These are phyloP conservation scores for Nigrospora oryzae DNA, from an alignment of 2,329 filamentous ascomycete genomes.

Conservation along the genomic window DNA sequence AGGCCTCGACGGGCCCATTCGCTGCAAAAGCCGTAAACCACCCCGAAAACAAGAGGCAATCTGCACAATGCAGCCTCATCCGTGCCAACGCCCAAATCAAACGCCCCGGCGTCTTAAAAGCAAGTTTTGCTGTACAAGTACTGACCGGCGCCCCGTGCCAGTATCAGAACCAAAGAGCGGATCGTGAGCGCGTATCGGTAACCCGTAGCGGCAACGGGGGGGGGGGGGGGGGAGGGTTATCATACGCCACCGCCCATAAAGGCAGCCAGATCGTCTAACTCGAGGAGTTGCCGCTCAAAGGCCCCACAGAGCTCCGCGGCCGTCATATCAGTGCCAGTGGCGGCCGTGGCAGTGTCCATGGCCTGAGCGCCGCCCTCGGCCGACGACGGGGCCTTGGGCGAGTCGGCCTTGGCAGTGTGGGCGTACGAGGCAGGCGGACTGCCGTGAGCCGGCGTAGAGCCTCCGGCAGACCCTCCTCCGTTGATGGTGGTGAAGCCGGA, in stretches of 20 bases:
- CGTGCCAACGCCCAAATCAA: too few species aligned
- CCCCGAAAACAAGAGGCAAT: too few species aligned
- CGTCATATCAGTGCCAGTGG: constrained; percentile 40
- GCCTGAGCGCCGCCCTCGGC: constrained; percentile 12
- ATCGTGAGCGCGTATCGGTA: background rate
- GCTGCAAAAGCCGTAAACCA: too few species aligned
- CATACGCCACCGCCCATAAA: constrained; percentile 56
- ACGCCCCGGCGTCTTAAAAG: too few species aligned
- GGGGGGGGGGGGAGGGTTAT: too few species aligned
- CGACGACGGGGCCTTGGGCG: constrained; percentile 17
- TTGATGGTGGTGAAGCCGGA: constrained; percentile 52
- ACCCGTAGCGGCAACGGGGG: background rate
- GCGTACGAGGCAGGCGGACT: constrained; percentile 20
- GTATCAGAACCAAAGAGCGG: constrained; percentile 1
- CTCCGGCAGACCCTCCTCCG: constrained; percentile 38
- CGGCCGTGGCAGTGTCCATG: constrained; percentile 15
- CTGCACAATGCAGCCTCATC: too few species aligned
- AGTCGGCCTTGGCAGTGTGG: constrained; percentile 26
- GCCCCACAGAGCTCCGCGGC: constrained; percentile 48
- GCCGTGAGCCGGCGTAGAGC: constrained; percentile 32
- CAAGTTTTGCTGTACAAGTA: too few species aligned
- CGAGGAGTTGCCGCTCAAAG: constrained; percentile 51
- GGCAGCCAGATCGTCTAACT: constrained; percentile 52
- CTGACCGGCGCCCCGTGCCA: background rate
- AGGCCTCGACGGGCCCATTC: too few species aligned